These are phyloP conservation scores for Cyamopsis tetragonoloba DNA, from an alignment of 306 rosid genomes.

Conservation along the genomic window DNA sequence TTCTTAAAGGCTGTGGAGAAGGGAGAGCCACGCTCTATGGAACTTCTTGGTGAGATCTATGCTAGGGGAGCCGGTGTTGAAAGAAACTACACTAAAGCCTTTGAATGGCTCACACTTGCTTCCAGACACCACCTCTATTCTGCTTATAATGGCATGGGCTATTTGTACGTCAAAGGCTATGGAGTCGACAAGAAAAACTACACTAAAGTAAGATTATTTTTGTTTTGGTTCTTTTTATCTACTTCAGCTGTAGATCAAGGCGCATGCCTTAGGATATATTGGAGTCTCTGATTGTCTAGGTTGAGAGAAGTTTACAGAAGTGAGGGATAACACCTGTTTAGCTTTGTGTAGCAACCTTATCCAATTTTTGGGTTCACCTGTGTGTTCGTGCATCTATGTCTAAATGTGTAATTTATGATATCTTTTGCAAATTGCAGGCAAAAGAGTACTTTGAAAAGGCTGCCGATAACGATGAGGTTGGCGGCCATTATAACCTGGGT, in stretches of 20 bases:
- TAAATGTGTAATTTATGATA: slow-evolving; percentile 3
- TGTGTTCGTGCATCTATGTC: not conserved
- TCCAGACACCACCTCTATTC: slow-evolving; percentile 73
- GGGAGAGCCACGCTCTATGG: slow-evolving; percentile 96
- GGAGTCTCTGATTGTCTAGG: no score
- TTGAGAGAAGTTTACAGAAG: no score
- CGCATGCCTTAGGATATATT: no score
- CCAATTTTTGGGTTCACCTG: not conserved
- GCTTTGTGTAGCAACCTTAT: not conserved
- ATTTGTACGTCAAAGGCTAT: slow-evolving; percentile 87
- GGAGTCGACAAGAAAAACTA: slow-evolving; percentile 86
- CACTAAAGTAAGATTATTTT: slow-evolving; percentile 58
- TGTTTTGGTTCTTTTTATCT: no score
- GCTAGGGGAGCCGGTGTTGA: slow-evolving; percentile 97
- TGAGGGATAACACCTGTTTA: no score
- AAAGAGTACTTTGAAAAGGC: slow-evolving; percentile 96
- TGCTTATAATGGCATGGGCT: slow-evolving; percentile 94
- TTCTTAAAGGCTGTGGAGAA: slow-evolving; percentile 87
- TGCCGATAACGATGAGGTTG: slow-evolving; percentile 65
- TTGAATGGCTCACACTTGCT: slow-evolving; percentile 90
- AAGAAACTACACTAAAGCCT: slow-evolving; percentile 86
- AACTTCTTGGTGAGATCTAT: slow-evolving; percentile 91
- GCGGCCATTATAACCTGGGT: slow-evolving; percentile 92
- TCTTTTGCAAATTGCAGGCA: slow-evolving; percentile 48
- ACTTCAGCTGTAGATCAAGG: no score